Evolutionary conservation across 768 basidiomycete genomes (phyloP), one percentile per base, ranked within the genome.

Genomic region (Lactifluus rugatus): DNA sequence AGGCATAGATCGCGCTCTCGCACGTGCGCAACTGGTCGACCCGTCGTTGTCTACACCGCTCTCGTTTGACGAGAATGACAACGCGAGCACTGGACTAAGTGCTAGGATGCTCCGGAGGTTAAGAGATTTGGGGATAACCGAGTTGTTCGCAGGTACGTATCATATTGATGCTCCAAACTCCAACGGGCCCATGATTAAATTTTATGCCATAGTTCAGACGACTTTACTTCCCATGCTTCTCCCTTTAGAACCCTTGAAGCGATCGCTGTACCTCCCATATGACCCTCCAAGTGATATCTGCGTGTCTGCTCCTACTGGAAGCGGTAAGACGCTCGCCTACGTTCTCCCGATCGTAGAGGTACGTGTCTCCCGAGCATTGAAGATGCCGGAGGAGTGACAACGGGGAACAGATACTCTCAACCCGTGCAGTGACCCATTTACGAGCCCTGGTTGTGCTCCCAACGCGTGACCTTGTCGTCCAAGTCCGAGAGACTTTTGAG

Each of bases 291-390:
- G 78, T 26, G 96, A 99, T 71, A 78, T 93, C 13, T 94, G 93
- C 64, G 89, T 95, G 13, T 96, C 93, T 8, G 96, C 96, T 1
- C 96, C 96, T 0, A 99, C 96, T 0, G 96, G 96, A 23, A 96
- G 93, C 64, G 96, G 96, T 0, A 99, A 99, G 71, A 99, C 95
- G 0, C 77, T 99, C 28, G 89, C 92, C n/a, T 99, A 99, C 72
- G 89, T 85, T 1, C 73, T 98, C 34, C 96, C 96, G 1, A 88
- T 97, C 54, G 77, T 96, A 31, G 92, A 96, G 78, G 92, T 87
- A 57, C 57, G 72, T 54, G 32, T 14, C 31, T 14, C 23, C 32
- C 17, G 48, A 17, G n/a, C 17, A 2, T 16, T 13, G 26, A 21
- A 7, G 7, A 28, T 17, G 39, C 13, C 17, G 39, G 47, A 48